Percentiles rank a stretch among this genome's conserved stretches.
Evolutionary conservation across 2,329 filamentous ascomycete genomes (phyloP).

Genomic region (Penicillium sp.): DNA sequence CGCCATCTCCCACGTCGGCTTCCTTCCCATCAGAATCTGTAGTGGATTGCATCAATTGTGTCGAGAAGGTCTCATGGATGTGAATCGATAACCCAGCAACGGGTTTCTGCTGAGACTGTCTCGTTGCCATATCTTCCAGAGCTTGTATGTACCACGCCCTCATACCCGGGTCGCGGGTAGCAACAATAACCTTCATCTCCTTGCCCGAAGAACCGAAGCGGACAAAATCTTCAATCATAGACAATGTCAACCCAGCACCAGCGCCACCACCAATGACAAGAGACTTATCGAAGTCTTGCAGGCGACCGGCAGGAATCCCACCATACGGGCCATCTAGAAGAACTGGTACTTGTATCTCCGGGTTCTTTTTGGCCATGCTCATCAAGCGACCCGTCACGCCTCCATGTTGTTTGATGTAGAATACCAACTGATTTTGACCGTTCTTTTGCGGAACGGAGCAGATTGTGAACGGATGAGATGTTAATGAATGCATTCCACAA

Average conservation of each 20-base stretch:
- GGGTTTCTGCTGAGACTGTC: slow-evolving; percentile 7
- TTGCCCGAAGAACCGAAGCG: neutral
- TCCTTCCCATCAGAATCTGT: slow-evolving; percentile 1
- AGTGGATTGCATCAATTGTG: neutral
- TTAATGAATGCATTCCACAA: slow-evolving; percentile 45
- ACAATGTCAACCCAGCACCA: slow-evolving; percentile 55
- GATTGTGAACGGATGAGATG: slow-evolving; percentile 58
- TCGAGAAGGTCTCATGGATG: slow-evolving; percentile 14
- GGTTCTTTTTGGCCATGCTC: slow-evolving; percentile 36
- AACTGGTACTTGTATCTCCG: slow-evolving; percentile 44
- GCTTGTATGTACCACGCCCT: slow-evolving; percentile 16
- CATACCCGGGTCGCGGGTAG: slow-evolving; percentile 18
- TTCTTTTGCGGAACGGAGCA: slow-evolving; percentile 46
- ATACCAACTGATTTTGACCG: slow-evolving; percentile 46
- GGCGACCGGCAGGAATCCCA: slow-evolving; percentile 42
- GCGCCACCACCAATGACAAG: slow-evolving; percentile 58
- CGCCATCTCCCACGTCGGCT: neutral
- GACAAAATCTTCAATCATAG: slow-evolving; percentile 40
- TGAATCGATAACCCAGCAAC: slow-evolving; percentile 13
- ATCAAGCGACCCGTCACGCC: slow-evolving; percentile 54
- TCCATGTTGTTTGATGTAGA: slow-evolving; percentile 53
- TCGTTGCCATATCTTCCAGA: slow-evolving; percentile 10
- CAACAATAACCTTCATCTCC: slow-evolving; percentile 17
- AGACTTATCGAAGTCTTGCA: slow-evolving; percentile 42
- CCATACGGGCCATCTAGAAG: slow-evolving; percentile 62